Evolutionary conservation across 75 land plant genomes (phyloP), one percentile per base, ranked within the genome.

Genomic region (Cupressus sempervirens): DNA sequence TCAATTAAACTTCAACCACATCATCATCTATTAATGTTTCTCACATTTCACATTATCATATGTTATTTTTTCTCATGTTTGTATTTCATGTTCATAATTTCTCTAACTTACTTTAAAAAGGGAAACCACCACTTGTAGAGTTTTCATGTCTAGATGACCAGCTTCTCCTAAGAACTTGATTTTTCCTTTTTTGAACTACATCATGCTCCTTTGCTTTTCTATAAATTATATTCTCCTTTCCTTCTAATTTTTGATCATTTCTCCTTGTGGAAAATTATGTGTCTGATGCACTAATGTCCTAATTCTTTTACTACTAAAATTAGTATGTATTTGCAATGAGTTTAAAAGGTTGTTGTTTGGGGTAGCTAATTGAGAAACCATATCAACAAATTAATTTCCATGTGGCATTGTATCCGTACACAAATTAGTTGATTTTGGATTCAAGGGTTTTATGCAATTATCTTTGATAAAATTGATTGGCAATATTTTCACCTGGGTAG

Each of bases 101-200:
- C 81, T 14, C 50, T 9, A 50, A 77, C 81, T 43, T 77, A n/a
- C 50, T 77, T 77, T 0, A 77, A 46, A 29, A 77, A 9, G 81
- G 81, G n/a, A 43, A 77, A 77, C 48, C 48, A 75, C 46, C 80
- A 76, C 50, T 50, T 26, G 81, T 26, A 43, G 29, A 29, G 23
- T 79, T 79, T 43, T 79, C 30, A 45, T 79, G 45, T 79, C 30
- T 50, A 79, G 43, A 43, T 4, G 81, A 43, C 81, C 81, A 79
- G 12, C 50, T 79, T 10, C 81, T 79, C 43, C 48, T 79, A 4
- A 79, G 50, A 79, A 26, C 3, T 23, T 23, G 26, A 79, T 45
- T 77, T 77, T 30, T 10, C 30, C 45, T 79, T 43, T 79, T 26
- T 14, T 43, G 48, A 41, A 79, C 9, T 43, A 46, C 3, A 79